These are phyloP conservation scores for Aspergillus pseudotamarii DNA, from an alignment of 2,329 filamentous ascomycete species.

Conservation along the genomic window DNA sequence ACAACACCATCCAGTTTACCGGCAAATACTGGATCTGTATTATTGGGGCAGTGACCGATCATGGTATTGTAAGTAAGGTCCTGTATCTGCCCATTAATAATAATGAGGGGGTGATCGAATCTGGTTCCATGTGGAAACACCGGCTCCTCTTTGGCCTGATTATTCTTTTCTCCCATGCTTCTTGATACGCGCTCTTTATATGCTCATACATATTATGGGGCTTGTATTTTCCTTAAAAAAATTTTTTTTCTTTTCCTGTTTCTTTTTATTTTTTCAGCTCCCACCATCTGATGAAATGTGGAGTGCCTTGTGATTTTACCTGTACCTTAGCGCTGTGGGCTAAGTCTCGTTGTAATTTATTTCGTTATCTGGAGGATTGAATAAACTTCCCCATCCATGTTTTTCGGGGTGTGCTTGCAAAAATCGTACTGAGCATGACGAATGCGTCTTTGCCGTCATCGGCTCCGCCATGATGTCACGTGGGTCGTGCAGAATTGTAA, in stretches of 20 bases:
- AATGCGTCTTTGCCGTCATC: constrained; percentile 11
- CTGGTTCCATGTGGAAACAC: constrained; percentile 22
- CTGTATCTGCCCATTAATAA: constrained; percentile 10
- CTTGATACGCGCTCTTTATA: background rate
- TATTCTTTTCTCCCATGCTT: constrained; percentile 6
- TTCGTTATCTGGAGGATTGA: background rate
- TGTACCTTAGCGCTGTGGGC: background rate
- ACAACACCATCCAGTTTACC: constrained; percentile 12
- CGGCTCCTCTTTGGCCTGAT: constrained; percentile 16
- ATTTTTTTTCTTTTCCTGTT: background rate
- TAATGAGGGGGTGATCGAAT: constrained; percentile 18
- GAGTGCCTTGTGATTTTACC: background rate
- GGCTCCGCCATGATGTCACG: constrained; percentile 26
- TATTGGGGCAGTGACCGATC: constrained; percentile 3
- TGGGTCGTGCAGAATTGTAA: constrained; percentile 16
- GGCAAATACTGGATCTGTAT: constrained; percentile 17
- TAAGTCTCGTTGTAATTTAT: background rate
- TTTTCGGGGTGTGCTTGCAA: background rate
- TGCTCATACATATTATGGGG: background rate
- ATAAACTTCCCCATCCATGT: constrained; percentile 4
- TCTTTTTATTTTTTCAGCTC: background rate
- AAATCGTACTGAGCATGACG: constrained; percentile 14
- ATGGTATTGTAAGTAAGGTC: constrained; percentile 16
- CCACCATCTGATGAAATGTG: background rate
- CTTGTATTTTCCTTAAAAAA: constrained; percentile 2